phyloP scores from a whole-genome alignment of 805 yeast genomes.

The Lachancea dasiensis region DNA sequence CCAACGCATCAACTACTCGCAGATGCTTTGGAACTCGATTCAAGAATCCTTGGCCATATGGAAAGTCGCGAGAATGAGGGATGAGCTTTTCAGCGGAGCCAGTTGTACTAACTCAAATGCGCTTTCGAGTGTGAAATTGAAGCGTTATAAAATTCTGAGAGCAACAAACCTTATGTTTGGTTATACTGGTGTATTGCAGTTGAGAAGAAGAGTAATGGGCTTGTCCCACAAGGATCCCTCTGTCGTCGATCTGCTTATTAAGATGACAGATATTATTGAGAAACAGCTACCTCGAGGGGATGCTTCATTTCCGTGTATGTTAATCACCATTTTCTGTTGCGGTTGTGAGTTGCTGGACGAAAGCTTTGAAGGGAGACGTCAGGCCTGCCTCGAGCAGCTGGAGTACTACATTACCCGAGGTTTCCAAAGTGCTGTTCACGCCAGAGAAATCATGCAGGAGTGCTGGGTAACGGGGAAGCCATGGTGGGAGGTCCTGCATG shows the following conservation, averaged over 20 bases:
- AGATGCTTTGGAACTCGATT: conserved; percentile 42
- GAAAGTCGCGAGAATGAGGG: too few relatives aligned
- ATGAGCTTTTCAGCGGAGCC: too few relatives aligned
- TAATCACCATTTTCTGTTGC: conserved; percentile 18
- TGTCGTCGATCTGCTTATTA: conserved; percentile 36
- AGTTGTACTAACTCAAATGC: too few relatives aligned
- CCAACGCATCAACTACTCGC: too few relatives aligned
- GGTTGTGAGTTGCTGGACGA: conserved; percentile 20
- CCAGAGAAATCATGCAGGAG: conserved; percentile 16
- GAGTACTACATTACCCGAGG: conserved; percentile 12
- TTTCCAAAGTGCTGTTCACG: conserved; percentile 19
- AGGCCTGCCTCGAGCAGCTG: conserved; percentile 11
- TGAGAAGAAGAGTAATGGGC: conserved; percentile 50
- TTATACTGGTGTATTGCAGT: conserved; percentile 49
- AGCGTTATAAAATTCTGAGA: too few relatives aligned
- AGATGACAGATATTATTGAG: conserved; percentile 12
- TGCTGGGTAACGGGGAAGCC: conserved; percentile 18
- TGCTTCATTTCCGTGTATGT: conserved; percentile 14
- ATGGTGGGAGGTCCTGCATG: conserved; percentile 23
- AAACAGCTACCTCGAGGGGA: conserved; percentile 10
- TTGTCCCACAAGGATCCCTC: conserved; percentile 42
- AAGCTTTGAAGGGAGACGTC: conserved; percentile 9
- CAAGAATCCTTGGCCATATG: conserved; percentile 25
- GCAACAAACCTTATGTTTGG: conserved; percentile 50
- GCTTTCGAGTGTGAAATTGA: too few relatives aligned